Conservation (phyloP, 768 basidiomycete genomes). For the Cystobasidium ongulense region DNA sequence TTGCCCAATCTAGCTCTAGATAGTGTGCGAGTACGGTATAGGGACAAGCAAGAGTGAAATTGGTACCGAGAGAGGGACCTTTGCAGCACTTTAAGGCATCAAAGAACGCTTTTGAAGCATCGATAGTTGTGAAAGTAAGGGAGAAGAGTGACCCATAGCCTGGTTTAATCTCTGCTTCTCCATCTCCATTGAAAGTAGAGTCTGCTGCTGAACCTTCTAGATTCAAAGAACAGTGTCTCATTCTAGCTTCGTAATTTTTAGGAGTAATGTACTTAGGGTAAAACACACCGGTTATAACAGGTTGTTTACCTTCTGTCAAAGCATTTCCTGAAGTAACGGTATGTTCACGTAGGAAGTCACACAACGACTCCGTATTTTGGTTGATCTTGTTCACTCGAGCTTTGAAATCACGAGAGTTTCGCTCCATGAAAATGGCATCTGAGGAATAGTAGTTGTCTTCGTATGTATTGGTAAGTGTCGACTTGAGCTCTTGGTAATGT, state of each 20-base stretch:
- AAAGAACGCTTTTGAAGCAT: conserved; percentile 43
- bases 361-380: conserved; percentile 69
- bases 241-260: conserved; percentile 63
- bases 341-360: conserved; percentile 60
- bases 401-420: conserved; percentile 88
- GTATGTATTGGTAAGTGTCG: conserved; percentile 54
- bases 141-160: conserved; percentile 53
- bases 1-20: conserved; percentile 83
- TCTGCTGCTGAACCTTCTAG: conserved; percentile 43
- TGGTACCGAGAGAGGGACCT: conserved; percentile 75
- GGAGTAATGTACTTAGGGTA: conserved; percentile 78
- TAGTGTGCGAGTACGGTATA: conserved; percentile 90
- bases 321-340: conserved; percentile 48
- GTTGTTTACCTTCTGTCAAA: conserved; percentile 55
- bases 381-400: conserved; percentile 69
- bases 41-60: conserved; percentile 89
- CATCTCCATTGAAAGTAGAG: background rate
- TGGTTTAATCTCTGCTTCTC: background rate
- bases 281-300: conserved; percentile 68
- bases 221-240: conserved; percentile 45
- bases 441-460: conserved; percentile 83
- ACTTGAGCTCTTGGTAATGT: conserved; percentile 62
- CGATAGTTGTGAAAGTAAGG: conserved; percentile 57
- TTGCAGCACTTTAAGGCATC: conserved; percentile 75
- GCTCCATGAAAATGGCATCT: conserved; percentile 93